These are phyloP conservation scores for Camellia oleifera DNA, from an alignment of 179 eudicot species.

Conservation along the genomic window DNA sequence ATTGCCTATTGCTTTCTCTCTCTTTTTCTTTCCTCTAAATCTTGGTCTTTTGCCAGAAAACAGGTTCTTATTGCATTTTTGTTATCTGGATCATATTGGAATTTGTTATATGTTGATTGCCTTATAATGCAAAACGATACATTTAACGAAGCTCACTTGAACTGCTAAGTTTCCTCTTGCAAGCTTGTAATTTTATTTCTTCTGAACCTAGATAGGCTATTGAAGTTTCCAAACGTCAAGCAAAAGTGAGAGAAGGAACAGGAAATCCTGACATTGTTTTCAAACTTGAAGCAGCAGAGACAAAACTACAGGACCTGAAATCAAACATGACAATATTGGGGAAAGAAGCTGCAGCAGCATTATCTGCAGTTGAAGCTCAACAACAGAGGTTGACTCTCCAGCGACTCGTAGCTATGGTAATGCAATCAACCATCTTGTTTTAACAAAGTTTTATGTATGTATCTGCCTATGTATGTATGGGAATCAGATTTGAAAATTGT, in stretches of 20 bases:
- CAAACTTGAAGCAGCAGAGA: slow-evolving; percentile 64
- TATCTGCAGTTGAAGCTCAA: slow-evolving; percentile 81
- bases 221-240: slow-evolving; percentile 82
- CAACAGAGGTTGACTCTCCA: slow-evolving; percentile 69
- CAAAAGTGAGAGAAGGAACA: slow-evolving; percentile 53
- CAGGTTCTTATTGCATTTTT: not conserved
- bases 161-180: not conserved
- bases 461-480: not conserved
- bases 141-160: not conserved
- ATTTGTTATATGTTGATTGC: not conserved
- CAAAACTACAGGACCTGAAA: slow-evolving; percentile 66
- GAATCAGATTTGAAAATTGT: slow-evolving; percentile 1
- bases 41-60: not conserved
- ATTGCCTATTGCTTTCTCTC: not conserved
- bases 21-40: not conserved
- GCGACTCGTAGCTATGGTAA: slow-evolving; percentile 69
- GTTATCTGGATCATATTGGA: not conserved
- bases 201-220: slow-evolving; percentile 66
- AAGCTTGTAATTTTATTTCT: slow-evolving; percentile 15
- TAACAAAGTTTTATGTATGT: slow-evolving; percentile 2
- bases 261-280: slow-evolving; percentile 61
- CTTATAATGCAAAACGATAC: not conserved
- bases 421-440: not conserved
- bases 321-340: slow-evolving; percentile 57
- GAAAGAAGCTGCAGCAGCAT: slow-evolving; percentile 72